These are phyloP conservation scores for Calonectria leucothoes DNA, from an alignment of 2,329 filamentous ascomycete species.

Conservation along the genomic window DNA sequence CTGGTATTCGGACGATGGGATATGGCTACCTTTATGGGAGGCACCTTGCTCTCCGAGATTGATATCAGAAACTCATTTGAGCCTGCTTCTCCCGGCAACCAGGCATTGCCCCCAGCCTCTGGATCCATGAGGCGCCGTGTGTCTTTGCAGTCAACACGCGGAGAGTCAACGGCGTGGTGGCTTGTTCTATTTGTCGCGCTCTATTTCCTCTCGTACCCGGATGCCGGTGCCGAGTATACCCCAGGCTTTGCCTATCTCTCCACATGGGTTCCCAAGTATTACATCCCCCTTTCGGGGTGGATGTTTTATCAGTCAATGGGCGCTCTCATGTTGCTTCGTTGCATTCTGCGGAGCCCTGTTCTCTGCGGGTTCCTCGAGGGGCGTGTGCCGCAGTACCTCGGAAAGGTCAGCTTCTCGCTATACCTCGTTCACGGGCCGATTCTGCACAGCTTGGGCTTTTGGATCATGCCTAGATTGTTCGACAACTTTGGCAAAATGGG, in stretches of 20 bases:
- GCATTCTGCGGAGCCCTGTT: constrained; percentile 47
- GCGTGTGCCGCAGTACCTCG: constrained; percentile 50
- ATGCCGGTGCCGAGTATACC: constrained; percentile 51
- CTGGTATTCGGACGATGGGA: constrained; percentile 52
- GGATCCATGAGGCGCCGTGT: constrained; percentile 16
- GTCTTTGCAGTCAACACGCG: constrained; percentile 19
- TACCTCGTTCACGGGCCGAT: constrained; percentile 65
- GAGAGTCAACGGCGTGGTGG: constrained; percentile 41
- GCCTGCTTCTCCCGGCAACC: constrained; percentile 16
- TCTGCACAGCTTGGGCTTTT: constrained; percentile 69
- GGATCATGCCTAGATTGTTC: constrained; percentile 60
- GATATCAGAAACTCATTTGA: constrained; percentile 45
- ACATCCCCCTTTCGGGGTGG: constrained; percentile 50
- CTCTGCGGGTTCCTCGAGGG: constrained; percentile 46
- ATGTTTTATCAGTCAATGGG: constrained; percentile 54
- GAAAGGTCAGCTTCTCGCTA: constrained; percentile 54
- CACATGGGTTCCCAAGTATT: constrained; percentile 49
- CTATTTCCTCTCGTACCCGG: constrained; percentile 54
- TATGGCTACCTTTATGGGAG: constrained; percentile 53
- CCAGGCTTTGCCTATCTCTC: constrained; percentile 51
- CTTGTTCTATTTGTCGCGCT: constrained; percentile 45
- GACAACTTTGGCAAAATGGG: constrained; percentile 46
- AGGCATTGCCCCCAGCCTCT: constrained; percentile 28
- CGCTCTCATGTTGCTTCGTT: constrained; percentile 50
- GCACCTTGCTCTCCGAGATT: constrained; percentile 50